phyloP scores from a whole-genome alignment of 768 basidiomycete genomes.

The Agaricus subrufescens region DNA sequence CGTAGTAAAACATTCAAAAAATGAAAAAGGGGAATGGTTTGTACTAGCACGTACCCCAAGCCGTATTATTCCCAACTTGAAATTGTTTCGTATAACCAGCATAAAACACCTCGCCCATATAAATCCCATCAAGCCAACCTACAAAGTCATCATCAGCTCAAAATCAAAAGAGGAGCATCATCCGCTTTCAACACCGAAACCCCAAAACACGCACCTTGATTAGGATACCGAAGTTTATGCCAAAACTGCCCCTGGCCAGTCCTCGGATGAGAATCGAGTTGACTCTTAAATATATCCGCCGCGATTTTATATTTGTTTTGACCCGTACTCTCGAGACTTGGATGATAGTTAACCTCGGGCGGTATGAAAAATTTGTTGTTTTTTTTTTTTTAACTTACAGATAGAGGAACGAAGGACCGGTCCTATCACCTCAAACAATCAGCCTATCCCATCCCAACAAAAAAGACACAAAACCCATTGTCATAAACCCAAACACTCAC shows the following conservation, averaged over 20 bases:
- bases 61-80: slow-evolving; percentile 29
- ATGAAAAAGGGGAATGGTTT: neutral
- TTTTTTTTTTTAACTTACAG: slow-evolving; percentile 19
- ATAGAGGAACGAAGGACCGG: slow-evolving; percentile 35
- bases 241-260: slow-evolving; percentile 42
- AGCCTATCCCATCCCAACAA: neutral
- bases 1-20: neutral
- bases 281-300: slow-evolving; percentile 31
- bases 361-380: neutral
- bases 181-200: neutral
- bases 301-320: slow-evolving; percentile 36
- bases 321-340: slow-evolving; percentile 29
- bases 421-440: slow-evolving; percentile 16
- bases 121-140: slow-evolving; percentile 44
- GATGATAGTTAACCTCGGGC: too few species aligned
- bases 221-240: slow-evolving; percentile 38
- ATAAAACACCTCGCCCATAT: slow-evolving; percentile 44
- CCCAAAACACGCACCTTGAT: slow-evolving; percentile 29
- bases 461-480: neutral
- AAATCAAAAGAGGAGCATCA: too few species aligned
- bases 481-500: slow-evolving; percentile 15
- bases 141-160: neutral
- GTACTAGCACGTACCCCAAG: slow-evolving; percentile 27
- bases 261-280: slow-evolving; percentile 38
- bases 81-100: slow-evolving; percentile 33